Percentiles rank a stretch among this genome's conserved stretches.
These are phyloP conservation scores for Kazachstania sp. DNA, from an alignment of 1,139 yeast species.

Conservation along the genomic window DNA sequence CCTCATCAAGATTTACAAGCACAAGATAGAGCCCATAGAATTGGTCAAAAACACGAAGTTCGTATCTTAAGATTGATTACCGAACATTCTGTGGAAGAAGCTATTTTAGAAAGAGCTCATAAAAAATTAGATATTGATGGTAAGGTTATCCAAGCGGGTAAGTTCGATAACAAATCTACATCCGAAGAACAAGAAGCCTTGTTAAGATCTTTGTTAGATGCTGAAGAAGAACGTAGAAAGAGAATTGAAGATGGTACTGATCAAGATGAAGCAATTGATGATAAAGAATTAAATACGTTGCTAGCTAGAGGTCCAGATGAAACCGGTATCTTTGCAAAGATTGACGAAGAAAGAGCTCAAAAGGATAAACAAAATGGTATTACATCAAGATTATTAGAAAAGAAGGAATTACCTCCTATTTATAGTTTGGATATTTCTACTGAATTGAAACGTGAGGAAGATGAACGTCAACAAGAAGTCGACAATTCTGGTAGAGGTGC, in stretches of 20 bases:
- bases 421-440: conserved; percentile 59
- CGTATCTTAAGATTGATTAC: conserved; percentile 72
- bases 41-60: conserved; percentile 83
- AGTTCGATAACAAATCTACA: conserved; percentile 73
- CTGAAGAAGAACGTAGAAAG: conserved; percentile 53
- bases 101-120: conserved; percentile 72
- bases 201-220: conserved; percentile 58
- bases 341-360: conserved; percentile 51
- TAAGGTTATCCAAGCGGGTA: conserved; percentile 83
- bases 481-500: conserved; percentile 45
- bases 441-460: conserved; percentile 39
- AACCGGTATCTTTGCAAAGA: conserved; percentile 41
- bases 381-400: conserved; percentile 47
- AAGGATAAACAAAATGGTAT: conserved; percentile 34
- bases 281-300: conserved; percentile 62
- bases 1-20: conserved; percentile 92
- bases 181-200: conserved; percentile 78
- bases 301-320: conserved; percentile 62
- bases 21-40: conserved; percentile 84
- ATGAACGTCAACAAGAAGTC: conserved; percentile 30
- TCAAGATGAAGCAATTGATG: conserved; percentile 49
- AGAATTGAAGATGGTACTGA: conserved; percentile 37
- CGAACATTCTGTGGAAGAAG: conserved; percentile 76
- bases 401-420: conserved; percentile 57
- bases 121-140: conserved; percentile 81